phyloP scores from a whole-genome alignment of 352 stramenopile genomes.

The Globisporangium polare region DNA sequence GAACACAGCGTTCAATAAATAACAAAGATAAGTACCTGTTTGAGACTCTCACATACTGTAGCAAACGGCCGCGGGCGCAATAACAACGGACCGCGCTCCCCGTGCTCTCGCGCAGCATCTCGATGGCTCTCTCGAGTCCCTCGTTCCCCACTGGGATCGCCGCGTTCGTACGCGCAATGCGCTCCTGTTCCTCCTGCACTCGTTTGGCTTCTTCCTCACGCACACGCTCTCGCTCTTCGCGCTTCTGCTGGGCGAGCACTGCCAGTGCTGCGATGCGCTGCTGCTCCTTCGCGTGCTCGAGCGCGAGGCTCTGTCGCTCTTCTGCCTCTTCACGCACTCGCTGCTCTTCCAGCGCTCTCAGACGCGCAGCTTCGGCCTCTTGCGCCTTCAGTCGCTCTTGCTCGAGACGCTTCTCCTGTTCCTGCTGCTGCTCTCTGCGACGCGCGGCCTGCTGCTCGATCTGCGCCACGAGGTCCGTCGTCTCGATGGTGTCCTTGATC shows the following conservation, averaged over 20 bases:
- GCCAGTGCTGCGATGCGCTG: conserved; percentile 43
- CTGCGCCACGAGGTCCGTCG: conserved; percentile 18
- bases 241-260: conserved; percentile 48
- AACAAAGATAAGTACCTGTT: not conserved
- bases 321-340: conserved; percentile 11
- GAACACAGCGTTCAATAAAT: not conserved
- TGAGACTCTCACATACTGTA: too few relatives aligned
- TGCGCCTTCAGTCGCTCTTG: conserved; percentile 11
- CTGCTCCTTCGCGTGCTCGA: conserved; percentile 21
- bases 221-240: conserved; percentile 33
- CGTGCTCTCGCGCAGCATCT: conserved; percentile 38
- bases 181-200: conserved; percentile 27
- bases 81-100: conserved; percentile 21
- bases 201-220: conserved; percentile 31
- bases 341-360: conserved; percentile 10
- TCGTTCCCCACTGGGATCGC: conserved; percentile 34
- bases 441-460: conserved; percentile 12
- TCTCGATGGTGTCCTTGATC: conserved; percentile 31
- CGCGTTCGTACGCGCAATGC: conserved; percentile 28
- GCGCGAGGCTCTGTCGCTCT: conserved; percentile 11
- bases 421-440: conserved; percentile 13
- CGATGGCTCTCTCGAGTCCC: conserved; percentile 37
- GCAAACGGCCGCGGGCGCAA: not conserved
- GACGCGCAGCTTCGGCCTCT: conserved; percentile 1
- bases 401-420: conserved; percentile 21